Evolutionary conservation across 495 filamentous ascomycete genomes (phyloP), one percentile per base, ranked within the genome.

Genomic region (Elasticomyces elasticus): DNA sequence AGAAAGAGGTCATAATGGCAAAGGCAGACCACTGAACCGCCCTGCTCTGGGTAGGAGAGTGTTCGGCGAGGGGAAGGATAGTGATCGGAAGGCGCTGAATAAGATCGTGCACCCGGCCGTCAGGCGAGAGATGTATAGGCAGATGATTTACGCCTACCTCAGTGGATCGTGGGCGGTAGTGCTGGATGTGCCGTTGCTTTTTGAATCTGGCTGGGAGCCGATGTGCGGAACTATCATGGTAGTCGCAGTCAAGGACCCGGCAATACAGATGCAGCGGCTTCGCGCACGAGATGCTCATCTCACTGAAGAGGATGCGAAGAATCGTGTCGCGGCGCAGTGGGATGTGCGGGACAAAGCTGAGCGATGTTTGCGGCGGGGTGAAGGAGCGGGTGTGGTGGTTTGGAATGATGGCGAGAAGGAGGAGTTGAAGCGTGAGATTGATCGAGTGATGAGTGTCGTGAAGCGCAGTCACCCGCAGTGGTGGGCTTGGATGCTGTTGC

Each of bases 51-150:
- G 92, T 11, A 71, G 82, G 3, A 75, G 89, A 27, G 86, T 96
- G 0, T 97, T 97, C 66, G 92, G 91, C 7, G 73, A 80, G 50
- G 76, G 74, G 24, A 74, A 78, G 12, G 79, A 86, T 50, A 74
- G 71, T 46, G 87, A 94, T 60, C 71, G 92, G 12, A 72, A 69
- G 24, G 79, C 85, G 13, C 72, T 98, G 7, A 95, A 96, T 58
- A 73, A 77, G n/a, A 96, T 98, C 52, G 83, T 95, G 30, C 92
- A 97, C 67, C 92, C 92, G 0, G 83, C 85, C 0, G 89, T 97
- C 5, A 72, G 86, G 24, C 74, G 69, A 65, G 87, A 82, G 63
- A 87, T 94, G 72, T 85, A 84, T 63, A 81, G 75, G 57, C 69
- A 73, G 3, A 74, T 94, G 15, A 53, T 84, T 17, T 67, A 69